Evolutionary conservation across 192 early-diverging fungal species (phyloP), one percentile per base, ranked within the genome.

Genomic region (Coemansia sp.): DNA sequence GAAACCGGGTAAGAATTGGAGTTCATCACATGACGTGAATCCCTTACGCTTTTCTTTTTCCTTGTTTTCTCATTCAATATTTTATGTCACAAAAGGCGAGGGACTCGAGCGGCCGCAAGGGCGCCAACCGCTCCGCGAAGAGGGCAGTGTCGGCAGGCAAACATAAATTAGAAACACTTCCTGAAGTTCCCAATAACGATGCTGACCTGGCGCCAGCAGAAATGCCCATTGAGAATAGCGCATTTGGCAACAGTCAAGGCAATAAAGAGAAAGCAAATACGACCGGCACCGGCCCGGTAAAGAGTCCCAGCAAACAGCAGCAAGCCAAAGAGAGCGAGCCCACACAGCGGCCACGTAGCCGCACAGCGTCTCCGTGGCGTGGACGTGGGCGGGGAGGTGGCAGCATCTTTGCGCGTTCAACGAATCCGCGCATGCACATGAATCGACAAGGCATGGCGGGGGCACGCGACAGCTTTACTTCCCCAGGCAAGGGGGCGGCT

Each of bases 351-450:
- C 55, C 59, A 12, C 66, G 59, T 16, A 62, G 61, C 35, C 72
- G 72, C 48, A 69, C 72, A 19, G 50, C 66, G 6, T 59, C 66
- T 38, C 62, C 62, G 7, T 65, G 72, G 66, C 66, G 66, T n/a
- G 72, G 66, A 2, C 54, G 67, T 28, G 47, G 49, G 11, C 65
- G 66, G 3, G 36, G 59, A 21, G 50, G 41, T 6, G 47, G 57
- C 19, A 59, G 58, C 50, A 55, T 76, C 33, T 76, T 76, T 50
- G 54, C 58, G n/a, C 57, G 72, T 3, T 55, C 61, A n/a, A 31
- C 45, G 10, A 58, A 53, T 7, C 53, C 62, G 15, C 53, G 66
- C 21, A 33, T 50, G 13, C 54, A 44, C 3, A 31, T 47, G n/a
- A 55, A 28, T 16, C 55, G 55, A 13, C 71, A 68, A 14, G 35